These are phyloP conservation scores for Chaetomium olivaceum DNA, from an alignment of 2,329 filamentous ascomycete genomes.

Conservation along the genomic window DNA sequence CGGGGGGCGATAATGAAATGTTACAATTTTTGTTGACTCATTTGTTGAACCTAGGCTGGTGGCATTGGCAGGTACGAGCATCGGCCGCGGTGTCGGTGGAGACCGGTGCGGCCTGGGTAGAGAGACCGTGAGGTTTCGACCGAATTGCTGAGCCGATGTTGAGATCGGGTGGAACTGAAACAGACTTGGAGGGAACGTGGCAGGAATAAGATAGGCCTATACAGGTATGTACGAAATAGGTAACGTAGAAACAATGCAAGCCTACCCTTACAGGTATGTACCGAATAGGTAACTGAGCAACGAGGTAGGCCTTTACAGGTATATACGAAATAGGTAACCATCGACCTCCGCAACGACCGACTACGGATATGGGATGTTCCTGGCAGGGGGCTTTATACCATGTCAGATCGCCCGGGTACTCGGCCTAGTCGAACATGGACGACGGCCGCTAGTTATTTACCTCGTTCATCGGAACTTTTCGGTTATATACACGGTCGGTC, in stretches of 20 bases:
- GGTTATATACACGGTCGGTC: background rate
- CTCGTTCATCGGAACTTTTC: background rate
- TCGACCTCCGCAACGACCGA: too few relatives aligned
- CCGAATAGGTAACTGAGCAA: background rate
- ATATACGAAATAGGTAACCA: background rate
- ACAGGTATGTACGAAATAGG: background rate
- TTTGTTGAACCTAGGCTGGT: background rate
- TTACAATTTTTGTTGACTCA: background rate
- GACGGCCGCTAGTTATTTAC: background rate
- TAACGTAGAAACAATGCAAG: background rate
- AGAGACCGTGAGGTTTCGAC: background rate
- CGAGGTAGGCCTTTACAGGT: too few relatives aligned
- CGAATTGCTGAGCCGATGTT: background rate
- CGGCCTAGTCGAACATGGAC: background rate
- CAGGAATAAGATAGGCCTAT: background rate
- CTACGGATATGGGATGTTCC: background rate
- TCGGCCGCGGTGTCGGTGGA: background rate
- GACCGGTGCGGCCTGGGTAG: background rate
- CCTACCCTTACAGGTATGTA: background rate
- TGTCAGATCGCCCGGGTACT: background rate
- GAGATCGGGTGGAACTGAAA: background rate
- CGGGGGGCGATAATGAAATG: background rate
- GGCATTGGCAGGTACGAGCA: background rate
- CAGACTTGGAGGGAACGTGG: background rate
- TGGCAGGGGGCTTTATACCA: background rate